Conservation (phyloP, 1,284 basidiomycete genomes). For the Golubevia sp. region DNA sequence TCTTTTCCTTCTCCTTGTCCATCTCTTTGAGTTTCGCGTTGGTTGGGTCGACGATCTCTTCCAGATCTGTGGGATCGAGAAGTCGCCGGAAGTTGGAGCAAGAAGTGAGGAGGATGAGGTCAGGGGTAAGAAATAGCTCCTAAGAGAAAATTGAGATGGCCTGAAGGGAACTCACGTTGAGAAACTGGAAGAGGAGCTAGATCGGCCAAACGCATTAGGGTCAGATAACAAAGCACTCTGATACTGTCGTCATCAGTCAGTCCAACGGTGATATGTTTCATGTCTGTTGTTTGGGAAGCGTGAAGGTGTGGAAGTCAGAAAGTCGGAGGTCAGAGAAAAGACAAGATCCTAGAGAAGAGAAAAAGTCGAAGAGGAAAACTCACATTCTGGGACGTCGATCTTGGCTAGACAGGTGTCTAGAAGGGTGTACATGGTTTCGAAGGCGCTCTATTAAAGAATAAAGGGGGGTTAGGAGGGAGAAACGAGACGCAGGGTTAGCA, state of each 20-base stretch:
- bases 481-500: neutral
- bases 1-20: slow-evolving; percentile 21
- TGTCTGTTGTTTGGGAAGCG: no score
- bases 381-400: slow-evolving; percentile 24
- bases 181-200: slow-evolving; percentile 19
- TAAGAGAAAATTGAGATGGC: neutral
- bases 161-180: slow-evolving; percentile 9
- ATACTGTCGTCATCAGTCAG: slow-evolving; percentile 52
- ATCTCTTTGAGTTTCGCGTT: slow-evolving; percentile 20
- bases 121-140: neutral
- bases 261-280: slow-evolving; percentile 44
- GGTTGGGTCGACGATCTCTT: slow-evolving; percentile 40
- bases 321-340: no score
- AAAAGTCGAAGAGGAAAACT: neutral
- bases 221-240: slow-evolving; percentile 51
- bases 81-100: no score
- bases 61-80: slow-evolving; percentile 18
- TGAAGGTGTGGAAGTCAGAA: no score
- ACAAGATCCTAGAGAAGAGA: no score
- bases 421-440: slow-evolving; percentile 56
- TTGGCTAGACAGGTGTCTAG: slow-evolving; percentile 43
- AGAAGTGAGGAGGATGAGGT: neutral
- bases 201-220: slow-evolving; percentile 45
- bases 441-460: slow-evolving; percentile 49
- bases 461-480: no score